Evolutionary conservation across 2,329 filamentous ascomycete species (phyloP).

Genomic region (Gaeumannomyces tritici): DNA sequence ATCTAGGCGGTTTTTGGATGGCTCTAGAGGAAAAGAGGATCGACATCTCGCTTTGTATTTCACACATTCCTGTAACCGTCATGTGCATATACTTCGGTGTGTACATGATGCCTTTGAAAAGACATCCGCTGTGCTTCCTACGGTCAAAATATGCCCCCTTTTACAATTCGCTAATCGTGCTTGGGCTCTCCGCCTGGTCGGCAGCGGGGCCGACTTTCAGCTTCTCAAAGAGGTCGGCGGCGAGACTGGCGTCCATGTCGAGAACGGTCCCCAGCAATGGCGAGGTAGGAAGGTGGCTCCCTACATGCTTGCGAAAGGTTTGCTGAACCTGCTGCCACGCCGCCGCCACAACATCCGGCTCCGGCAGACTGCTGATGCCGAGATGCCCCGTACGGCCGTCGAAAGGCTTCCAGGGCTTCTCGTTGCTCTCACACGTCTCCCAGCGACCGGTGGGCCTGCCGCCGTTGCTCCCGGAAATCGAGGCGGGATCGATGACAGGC

Average conservation of each 20-base stretch:
- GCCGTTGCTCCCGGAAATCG: neutral
- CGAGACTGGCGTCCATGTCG: neutral
- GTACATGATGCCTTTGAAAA: neutral
- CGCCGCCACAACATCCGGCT: neutral
- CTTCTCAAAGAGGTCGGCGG: neutral
- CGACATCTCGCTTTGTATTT: neutral
- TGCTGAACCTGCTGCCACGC: neutral
- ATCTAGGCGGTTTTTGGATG: neutral
- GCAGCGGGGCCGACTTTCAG: neutral
- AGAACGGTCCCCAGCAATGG: neutral
- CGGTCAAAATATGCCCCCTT: neutral
- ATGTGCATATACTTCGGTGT: too few relatives aligned
- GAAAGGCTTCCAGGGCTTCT: constrained; percentile 4
- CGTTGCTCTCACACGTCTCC: constrained; percentile 4
- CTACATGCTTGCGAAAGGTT: neutral
- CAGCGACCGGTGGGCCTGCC: neutral
- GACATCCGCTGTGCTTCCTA: neutral
- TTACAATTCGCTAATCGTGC: too few relatives aligned
- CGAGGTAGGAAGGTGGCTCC: neutral
- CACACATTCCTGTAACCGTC: too few relatives aligned
- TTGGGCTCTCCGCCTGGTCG: too few relatives aligned
- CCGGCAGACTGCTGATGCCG: neutral
- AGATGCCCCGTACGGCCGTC: neutral
- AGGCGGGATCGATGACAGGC: constrained; percentile 4
- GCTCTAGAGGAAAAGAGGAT: neutral